Percentiles rank a stretch among this genome's conserved stretches.
Evolutionary conservation across 2,329 filamentous ascomycete species (phyloP).

Genomic region (Cadophora sp.): DNA sequence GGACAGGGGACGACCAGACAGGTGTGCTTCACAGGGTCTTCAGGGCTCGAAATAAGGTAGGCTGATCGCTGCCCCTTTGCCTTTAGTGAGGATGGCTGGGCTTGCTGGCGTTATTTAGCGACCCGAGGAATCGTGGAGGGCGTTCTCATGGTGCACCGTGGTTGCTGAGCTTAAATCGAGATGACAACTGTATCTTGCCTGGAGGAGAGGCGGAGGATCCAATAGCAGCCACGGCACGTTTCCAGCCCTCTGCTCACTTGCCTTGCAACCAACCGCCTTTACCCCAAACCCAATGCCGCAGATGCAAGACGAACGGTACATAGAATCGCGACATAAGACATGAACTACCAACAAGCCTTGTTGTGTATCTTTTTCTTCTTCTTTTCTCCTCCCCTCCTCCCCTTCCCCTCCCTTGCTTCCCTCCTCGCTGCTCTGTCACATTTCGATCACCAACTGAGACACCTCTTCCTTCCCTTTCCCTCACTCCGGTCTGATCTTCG

Average conservation of each 20-base stretch:
- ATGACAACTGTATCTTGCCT: not conserved
- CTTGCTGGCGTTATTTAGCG: constrained; percentile 14
- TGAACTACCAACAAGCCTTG: not conserved
- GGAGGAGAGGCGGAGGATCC: not conserved
- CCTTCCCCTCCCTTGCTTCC: not conserved
- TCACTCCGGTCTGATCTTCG: constrained; percentile 8
- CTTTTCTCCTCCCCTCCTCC: not conserved
- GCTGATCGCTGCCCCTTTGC: constrained; percentile 33
- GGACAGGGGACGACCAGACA: constrained; percentile 12
- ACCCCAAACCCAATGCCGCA: not conserved
- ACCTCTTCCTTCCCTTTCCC: not conserved
- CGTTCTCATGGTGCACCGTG: constrained; percentile 8
- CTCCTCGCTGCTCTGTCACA: not conserved
- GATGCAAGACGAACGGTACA: constrained; percentile 4
- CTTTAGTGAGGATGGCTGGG: constrained; percentile 16
- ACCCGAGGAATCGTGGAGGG: constrained; percentile 13
- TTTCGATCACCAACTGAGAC: constrained; percentile 9
- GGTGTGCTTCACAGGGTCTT: not conserved
- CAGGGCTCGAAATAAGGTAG: constrained; percentile 35
- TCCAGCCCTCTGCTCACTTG: not conserved
- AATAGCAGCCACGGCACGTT: not conserved
- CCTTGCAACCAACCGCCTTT: not conserved
- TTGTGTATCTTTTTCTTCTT: no score
- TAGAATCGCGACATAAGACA: not conserved
- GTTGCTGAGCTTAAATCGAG: constrained; percentile 16